A percentile compares a stretch with the other conserved stretches of the same genome.
Conservation (phyloP, 805 yeast genomes). For the Kodamaea lidongshanica region DNA sequence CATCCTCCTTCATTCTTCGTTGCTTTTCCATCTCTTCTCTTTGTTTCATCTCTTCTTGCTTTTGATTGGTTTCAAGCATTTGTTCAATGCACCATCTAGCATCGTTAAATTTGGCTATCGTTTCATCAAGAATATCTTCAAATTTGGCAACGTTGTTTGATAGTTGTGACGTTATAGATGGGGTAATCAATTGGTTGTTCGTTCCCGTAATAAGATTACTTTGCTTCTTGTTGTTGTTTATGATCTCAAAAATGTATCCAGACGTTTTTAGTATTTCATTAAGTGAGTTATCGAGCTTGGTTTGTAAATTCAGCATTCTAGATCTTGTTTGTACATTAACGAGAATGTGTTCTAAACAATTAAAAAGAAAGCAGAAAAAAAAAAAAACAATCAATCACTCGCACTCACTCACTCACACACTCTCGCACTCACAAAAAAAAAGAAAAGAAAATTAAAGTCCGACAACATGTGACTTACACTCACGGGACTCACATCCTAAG, state of each 20-base stretch:
- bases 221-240: constrained; percentile 35
- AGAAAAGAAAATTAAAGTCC: too few relatives aligned
- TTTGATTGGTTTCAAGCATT: constrained; percentile 36
- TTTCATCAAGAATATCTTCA: constrained; percentile 39
- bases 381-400: too few relatives aligned
- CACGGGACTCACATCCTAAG: too few relatives aligned
- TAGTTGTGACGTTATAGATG: constrained; percentile 31
- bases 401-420: too few relatives aligned
- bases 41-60: constrained; percentile 34
- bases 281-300: constrained; percentile 34
- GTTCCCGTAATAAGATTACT: constrained; percentile 38
- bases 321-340: too few relatives aligned
- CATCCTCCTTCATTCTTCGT: constrained; percentile 22
- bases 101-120: constrained; percentile 36
- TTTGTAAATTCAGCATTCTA: constrained; percentile 38
- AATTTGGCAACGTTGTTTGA: constrained; percentile 29
- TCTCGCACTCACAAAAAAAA: too few relatives aligned
- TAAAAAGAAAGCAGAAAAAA: too few relatives aligned
- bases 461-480: too few relatives aligned
- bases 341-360: too few relatives aligned
- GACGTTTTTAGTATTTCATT: constrained; percentile 36
- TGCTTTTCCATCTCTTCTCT: constrained; percentile 31
- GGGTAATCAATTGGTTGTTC: constrained; percentile 36
- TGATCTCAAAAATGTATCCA: constrained; percentile 39
- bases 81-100: constrained; percentile 40